Evolutionary conservation across 2,329 filamentous ascomycete species (phyloP), one percentile per base, ranked within the genome.

Genomic region (Graphilbum ipis-grandicollis): DNA sequence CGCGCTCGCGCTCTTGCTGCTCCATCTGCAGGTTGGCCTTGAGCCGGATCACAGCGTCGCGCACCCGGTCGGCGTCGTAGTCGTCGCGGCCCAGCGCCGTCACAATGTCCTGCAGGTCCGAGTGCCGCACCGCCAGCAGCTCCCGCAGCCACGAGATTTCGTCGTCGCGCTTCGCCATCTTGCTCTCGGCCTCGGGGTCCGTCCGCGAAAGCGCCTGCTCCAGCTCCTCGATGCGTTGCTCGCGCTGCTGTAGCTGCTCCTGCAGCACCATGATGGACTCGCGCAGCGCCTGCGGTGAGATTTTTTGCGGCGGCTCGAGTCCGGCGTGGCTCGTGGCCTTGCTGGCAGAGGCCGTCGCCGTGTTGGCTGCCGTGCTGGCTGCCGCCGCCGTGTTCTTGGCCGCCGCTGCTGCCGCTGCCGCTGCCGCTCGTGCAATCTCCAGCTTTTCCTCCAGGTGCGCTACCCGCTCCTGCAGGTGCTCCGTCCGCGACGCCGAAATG

Each of bases 21-120:
- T 98, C 88, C 90, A 98, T 98, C 53, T 96, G 84, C 26, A 98
- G 65, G 50, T 93, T 94, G 13, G 90, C 83, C 53, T 84, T 83
- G 42, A 98, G 75, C 37, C 90, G 79, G 47, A 96, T 96, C 26
- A 84, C 82, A 6, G 86, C 85, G 52, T 96, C 86, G 48, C 81
- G 82, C 44, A 94, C 80, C 6, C 71, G 68, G 43, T 84, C 74
- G 39, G 74, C 72, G 54, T 96, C 78, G 52, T 82, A 90, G 19
- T 67, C 63, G 5, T 85, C 77, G 43, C 75, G 67, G 3, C 79
- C 77, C 21, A 96, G 66, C 6, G 80, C 76, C 35, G 68, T 68
- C 52, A 96, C 88, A 42, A 98, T 83, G 52, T 98, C 90, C 47
- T 88, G 79, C 5, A 98, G 67, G 54, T 98, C 92, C 36, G 88